phyloP scores from a whole-genome alignment of 306 rosid genomes.

The Dalbergia cultrata region DNA sequence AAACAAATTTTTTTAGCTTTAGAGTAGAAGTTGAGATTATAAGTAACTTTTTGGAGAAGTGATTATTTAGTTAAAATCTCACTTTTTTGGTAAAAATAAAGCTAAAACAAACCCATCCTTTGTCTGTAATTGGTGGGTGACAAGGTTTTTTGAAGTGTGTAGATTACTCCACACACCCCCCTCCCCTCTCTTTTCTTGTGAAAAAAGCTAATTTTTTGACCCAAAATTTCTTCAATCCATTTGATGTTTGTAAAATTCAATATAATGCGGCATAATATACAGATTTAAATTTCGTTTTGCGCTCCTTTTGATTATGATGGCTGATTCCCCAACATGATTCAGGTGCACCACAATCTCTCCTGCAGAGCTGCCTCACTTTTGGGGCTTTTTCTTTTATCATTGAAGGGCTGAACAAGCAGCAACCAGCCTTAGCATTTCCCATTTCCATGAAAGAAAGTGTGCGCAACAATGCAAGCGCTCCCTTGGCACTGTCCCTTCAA shows the following conservation, averaged over 20 bases:
- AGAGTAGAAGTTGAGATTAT: too few relatives aligned
- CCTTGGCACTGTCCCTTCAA: slow-evolving; percentile 77
- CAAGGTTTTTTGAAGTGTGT: background rate
- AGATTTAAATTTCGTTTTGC: slow-evolving; percentile 25
- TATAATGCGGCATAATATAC: slow-evolving; percentile 7
- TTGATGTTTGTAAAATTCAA: slow-evolving; percentile 15
- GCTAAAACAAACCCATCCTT: background rate
- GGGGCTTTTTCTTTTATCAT: slow-evolving; percentile 92
- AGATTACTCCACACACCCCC: too few relatives aligned
- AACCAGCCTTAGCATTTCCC: slow-evolving; percentile 92
- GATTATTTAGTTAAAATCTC: too few relatives aligned
- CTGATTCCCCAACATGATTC: slow-evolving; percentile 39
- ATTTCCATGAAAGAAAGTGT: slow-evolving; percentile 56
- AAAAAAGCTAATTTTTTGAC: background rate
- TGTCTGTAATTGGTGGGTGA: background rate
- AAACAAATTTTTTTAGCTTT: too few relatives aligned
- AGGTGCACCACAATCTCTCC: slow-evolving; percentile 97
- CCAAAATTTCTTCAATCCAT: background rate
- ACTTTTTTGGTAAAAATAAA: too few relatives aligned
- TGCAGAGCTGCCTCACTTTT: slow-evolving; percentile 93
- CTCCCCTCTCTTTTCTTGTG: too few relatives aligned
- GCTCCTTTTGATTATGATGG: slow-evolving; percentile 27
- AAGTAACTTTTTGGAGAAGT: too few relatives aligned
- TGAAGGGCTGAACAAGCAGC: slow-evolving; percentile 93
- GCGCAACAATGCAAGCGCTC: slow-evolving; percentile 41